Evolutionary conservation across 495 filamentous ascomycete species (phyloP), one percentile per base, ranked within the genome.

Genomic region (Parathielavia appendiculata): DNA sequence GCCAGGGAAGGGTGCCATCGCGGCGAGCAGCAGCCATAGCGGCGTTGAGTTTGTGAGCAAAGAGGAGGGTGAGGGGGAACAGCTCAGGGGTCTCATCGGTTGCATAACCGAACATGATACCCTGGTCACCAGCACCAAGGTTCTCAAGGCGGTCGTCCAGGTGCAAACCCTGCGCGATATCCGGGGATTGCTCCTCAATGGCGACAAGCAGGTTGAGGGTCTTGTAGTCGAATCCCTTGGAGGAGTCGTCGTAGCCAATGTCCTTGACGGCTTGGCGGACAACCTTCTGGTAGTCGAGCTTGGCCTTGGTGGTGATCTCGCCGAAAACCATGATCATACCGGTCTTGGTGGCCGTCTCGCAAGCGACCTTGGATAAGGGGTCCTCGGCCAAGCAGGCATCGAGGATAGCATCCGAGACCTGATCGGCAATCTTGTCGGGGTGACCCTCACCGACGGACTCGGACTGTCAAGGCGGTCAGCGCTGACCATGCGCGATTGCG

Each of bases 61-160:
- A 83, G 56, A 91, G 83, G 65, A 97, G 79, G 63, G 93, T 97
- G 69, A 98, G 79, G 61, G 93, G 93, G 70, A 97, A 87, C 62
- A 93, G 84, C 79, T 98, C 92, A 60, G 93, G 93, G 69, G 93
- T 97, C 83, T 98, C 93, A 68, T 98, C 92, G 72, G 93, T 96
- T 70, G 93, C 93, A 86, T 98, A 98, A 65, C 93, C 93, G 77
- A 98, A 98, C 93, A 98, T 98, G 82, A 98, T 96, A 81, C 93
- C 93, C 81, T 98, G 93, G 79, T 98, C 93, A 88, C 93, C 93
- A 57, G 93, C 93, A 78, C 93, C 93, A 61, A 98, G 85, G 78
- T 96, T 87, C 85, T 98, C 93, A 59, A 98, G 86, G 63, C 89
- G 91, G 78, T 96, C 81, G 52, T 98, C 93, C 70, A 93, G 92